A percentile compares a stretch with the other conserved stretches of the same genome.
phyloP scores from a whole-genome alignment of 1,284 basidiomycete species.

The Pseudozyma thailandica region DNA sequence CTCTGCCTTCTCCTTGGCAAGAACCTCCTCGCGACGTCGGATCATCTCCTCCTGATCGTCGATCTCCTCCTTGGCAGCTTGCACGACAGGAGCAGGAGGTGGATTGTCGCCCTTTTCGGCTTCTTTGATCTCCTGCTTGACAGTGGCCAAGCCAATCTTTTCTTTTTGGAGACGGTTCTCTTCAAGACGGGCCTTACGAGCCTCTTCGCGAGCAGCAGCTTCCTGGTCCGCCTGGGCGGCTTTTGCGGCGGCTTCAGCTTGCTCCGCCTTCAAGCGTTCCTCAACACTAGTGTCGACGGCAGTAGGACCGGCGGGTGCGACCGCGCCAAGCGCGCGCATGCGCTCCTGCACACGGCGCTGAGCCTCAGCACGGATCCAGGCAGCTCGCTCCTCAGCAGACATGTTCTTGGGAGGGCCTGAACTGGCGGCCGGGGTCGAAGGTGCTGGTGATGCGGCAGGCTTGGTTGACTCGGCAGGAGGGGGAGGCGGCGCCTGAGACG shows the following conservation, averaged over 20 bases:
- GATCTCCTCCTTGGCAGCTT: conserved; percentile 60
- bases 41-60: conserved; percentile 60
- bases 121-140: conserved; percentile 56
- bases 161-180: conserved; percentile 58
- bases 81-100: conserved; percentile 49
- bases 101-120: conserved; percentile 43
- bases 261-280: conserved; percentile 60
- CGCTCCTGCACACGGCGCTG: conserved; percentile 85
- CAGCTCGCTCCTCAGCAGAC: conserved; percentile 84
- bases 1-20: conserved; percentile 61
- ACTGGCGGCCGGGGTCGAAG: conserved; percentile 71
- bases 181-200: conserved; percentile 61
- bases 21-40: conserved; percentile 59
- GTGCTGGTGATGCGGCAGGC: conserved; percentile 63
- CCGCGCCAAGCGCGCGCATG: conserved; percentile 84
- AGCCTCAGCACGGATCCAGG: conserved; percentile 83
- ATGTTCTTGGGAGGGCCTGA: conserved; percentile 77
- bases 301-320: conserved; percentile 68
- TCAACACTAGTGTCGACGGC: conserved; percentile 61
- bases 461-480: conserved; percentile 58
- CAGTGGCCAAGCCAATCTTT: conserved; percentile 45
- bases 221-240: conserved; percentile 65
- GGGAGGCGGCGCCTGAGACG: conserved; percentile 67
- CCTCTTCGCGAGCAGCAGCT: conserved; percentile 64
- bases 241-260: conserved; percentile 61